Base-by-base conservation (phyloP, 768 basidiomycete genomes). In the Boletus reticuloceps region DNA sequence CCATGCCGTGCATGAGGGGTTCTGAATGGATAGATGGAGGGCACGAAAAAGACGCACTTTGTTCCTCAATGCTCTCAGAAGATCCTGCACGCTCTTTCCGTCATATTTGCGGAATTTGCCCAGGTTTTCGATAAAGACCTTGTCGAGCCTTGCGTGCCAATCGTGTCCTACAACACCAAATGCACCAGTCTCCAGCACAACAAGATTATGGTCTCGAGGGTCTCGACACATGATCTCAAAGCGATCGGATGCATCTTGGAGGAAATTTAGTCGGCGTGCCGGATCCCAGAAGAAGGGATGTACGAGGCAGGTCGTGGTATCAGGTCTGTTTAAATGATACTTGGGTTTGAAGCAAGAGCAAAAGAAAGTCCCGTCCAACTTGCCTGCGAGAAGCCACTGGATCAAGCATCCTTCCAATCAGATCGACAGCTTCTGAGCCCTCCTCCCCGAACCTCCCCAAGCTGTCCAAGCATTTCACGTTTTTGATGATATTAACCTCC, bases 281-380 rank as follows among this genome's bases (percentile, higher is more conserved):
- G 94, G 75, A 51, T 94, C 87, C 97, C 97, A 99, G 77, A 98
- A 99, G 79, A 91, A 96, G 0, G 97, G 97, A 74, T 98, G 96
- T 20, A 89, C 75, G 19, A 98, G 78, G 70, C 89, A 90, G n/a
- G 83, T 83, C 13, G 82, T 83, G 8, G 95, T 96, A 60, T 94
- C 88, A 1, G 95, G 97, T 65, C 96, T 93, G 64, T 40, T 14
- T 5, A 29, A 29, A 17, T 34, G 40, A 27, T 22, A 41, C 32
- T 20, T 25, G 9, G 37, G 38, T 45, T 61, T 14, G 58, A 48
- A 61, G 53, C 13, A 38, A 46, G 17, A 25, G 29, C 9, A 19
- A 27, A 50, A n/a, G 20, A 37, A 54, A 22, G 22, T 7, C 14
- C n/a, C 3, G 27, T 27, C 36, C n/a, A 31, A 74, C 86, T 49